Evolutionary conservation across 352 stramenopile species (phyloP).

Genomic region (Globisporangium solare): DNA sequence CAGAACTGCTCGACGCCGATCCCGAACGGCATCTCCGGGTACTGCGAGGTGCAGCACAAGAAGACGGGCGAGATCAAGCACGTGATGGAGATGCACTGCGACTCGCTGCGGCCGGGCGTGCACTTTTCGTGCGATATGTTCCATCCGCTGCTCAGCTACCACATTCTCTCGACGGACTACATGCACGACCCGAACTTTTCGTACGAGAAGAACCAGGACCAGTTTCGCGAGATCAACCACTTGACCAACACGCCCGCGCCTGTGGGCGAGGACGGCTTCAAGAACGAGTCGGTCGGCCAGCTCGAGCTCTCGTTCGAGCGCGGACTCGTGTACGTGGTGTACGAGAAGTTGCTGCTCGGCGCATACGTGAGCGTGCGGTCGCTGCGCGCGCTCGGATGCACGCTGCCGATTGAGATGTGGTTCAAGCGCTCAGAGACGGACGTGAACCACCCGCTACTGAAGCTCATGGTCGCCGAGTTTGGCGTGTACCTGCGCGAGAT

Average conservation of each 20-base stretch:
- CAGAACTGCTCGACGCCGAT: slow-evolving; percentile 20
- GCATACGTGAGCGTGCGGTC: slow-evolving; percentile 18
- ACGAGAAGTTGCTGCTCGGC: slow-evolving; percentile 21
- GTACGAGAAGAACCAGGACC: slow-evolving; percentile 14
- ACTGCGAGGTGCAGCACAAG: slow-evolving; percentile 27
- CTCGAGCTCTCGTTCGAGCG: slow-evolving; percentile 18
- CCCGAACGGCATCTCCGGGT: slow-evolving; percentile 18
- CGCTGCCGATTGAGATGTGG: slow-evolving; percentile 56
- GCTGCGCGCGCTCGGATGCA: slow-evolving; percentile 37
- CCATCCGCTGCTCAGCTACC: slow-evolving; percentile 15
- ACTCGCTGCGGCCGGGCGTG: slow-evolving; percentile 19
- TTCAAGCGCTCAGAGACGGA: slow-evolving; percentile 37
- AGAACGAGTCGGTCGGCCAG: slow-evolving; percentile 13
- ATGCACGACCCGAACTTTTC: slow-evolving; percentile 17
- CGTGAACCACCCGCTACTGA: slow-evolving; percentile 31
- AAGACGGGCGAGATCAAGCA: slow-evolving; percentile 19
- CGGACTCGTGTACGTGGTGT: slow-evolving; percentile 23
- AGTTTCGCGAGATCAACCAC: slow-evolving; percentile 6
- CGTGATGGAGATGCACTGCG: slow-evolving; percentile 27
- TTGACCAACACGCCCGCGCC: slow-evolving; percentile 17
- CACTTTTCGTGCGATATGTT: slow-evolving; percentile 22
- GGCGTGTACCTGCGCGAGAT: slow-evolving; percentile 44
- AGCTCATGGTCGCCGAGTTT: slow-evolving; percentile 30
- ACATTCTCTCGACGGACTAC: slow-evolving; percentile 17
- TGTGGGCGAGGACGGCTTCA: slow-evolving; percentile 13